These are phyloP conservation scores for Pichia insulana DNA, from an alignment of 805 yeast species.

Conservation along the genomic window DNA sequence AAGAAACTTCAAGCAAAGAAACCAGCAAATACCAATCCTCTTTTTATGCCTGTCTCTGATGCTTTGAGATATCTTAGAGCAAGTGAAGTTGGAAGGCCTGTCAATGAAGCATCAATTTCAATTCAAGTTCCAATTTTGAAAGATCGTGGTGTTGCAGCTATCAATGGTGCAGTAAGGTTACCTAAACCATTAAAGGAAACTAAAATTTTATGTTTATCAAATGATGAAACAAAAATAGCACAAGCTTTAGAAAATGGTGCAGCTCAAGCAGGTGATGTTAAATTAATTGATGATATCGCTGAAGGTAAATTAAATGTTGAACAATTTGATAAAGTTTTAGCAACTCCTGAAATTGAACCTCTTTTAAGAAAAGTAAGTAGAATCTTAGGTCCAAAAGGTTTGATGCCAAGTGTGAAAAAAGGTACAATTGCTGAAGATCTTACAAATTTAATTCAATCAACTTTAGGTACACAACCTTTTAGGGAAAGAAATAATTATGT, in stretches of 20 bases:
- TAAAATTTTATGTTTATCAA: constrained; percentile 60
- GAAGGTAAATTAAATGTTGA: constrained; percentile 36
- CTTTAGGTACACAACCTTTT: constrained; percentile 65
- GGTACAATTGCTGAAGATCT: constrained; percentile 79
- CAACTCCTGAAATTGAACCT: constrained; percentile 74
- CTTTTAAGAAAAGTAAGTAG: constrained; percentile 64
- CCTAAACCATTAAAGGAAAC: constrained; percentile 66
- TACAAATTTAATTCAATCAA: constrained; percentile 39
- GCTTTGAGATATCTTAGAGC: constrained; percentile 81
- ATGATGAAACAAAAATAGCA: constrained; percentile 41
- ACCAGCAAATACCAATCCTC: constrained; percentile 43
- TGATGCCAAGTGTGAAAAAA: constrained; percentile 80
- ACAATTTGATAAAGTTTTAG: constrained; percentile 63
- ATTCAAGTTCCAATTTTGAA: constrained; percentile 56
- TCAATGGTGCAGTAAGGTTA: constrained; percentile 61
- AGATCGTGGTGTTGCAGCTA: constrained; percentile 69
- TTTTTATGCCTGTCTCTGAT: constrained; percentile 59
- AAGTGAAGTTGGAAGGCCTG: constrained; percentile 80
- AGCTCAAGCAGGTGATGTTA: constrained; percentile 60
- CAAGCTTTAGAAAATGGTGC: constrained; percentile 55
- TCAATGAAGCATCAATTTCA: constrained; percentile 60
- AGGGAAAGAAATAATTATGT: constrained; percentile 61
- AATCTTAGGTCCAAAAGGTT: constrained; percentile 76
- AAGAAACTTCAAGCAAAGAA: constrained; percentile 29
- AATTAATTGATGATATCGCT: constrained; percentile 54